A percentile compares a stretch with the other conserved stretches of the same genome.
Conservation (phyloP, 257 asterid genomes). For the Forsythia suspensa region DNA sequence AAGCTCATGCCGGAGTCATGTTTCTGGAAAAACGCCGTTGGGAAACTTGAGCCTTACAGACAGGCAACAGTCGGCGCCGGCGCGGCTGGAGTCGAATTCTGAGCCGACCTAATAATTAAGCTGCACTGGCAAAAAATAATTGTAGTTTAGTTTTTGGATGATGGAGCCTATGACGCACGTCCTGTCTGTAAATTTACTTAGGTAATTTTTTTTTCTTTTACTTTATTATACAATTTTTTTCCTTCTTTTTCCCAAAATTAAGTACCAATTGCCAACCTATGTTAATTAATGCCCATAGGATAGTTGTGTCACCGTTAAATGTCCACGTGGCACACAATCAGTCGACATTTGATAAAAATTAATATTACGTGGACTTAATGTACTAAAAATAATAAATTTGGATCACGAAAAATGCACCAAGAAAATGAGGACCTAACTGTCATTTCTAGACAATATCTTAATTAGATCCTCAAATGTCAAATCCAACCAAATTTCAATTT, state of each 20-base stretch:
- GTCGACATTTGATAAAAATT: too few species aligned
- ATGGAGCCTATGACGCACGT: slow-evolving; percentile 27
- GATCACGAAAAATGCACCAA: too few species aligned
- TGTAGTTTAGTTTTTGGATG: slow-evolving; percentile 23
- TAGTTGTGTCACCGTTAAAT: too few species aligned
- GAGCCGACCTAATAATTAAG: slow-evolving; percentile 34
- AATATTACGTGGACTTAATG: too few species aligned
- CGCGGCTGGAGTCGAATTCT: slow-evolving; percentile 80
- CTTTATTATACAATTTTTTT: background rate
- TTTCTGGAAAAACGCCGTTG: too few species aligned
- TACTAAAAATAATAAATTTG: too few species aligned
- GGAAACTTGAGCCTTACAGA: too few species aligned
- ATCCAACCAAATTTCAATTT: too few species aligned
- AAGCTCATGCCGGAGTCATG: slow-evolving; percentile 44
- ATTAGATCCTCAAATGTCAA: too few species aligned
- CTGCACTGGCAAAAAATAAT: slow-evolving; percentile 35
- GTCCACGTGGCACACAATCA: too few species aligned
- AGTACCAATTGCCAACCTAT: background rate
- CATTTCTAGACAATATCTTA: too few species aligned
- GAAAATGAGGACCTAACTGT: too few species aligned
- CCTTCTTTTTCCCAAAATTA: background rate
- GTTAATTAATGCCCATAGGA: background rate
- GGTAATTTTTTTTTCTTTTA: background rate
- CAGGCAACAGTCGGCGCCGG: slow-evolving; percentile 53
- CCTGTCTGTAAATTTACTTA: slow-evolving; percentile 30